phyloP scores from a whole-genome alignment of 1,284 basidiomycete species.

The Ustilago trichophora region DNA sequence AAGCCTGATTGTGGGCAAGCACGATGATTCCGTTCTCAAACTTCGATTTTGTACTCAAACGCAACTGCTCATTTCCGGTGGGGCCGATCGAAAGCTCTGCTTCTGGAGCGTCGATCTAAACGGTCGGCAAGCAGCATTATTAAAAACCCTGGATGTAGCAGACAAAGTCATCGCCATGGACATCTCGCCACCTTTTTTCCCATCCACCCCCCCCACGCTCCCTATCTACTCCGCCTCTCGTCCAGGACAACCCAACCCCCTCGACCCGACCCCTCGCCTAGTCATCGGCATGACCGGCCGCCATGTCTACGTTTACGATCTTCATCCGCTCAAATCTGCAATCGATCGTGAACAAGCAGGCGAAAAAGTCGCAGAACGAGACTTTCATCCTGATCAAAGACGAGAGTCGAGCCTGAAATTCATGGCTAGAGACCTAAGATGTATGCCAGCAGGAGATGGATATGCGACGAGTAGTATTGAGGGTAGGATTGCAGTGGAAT shows the following conservation, averaged over 20 bases:
- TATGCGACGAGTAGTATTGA: conserved; percentile 94
- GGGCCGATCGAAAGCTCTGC: conserved; percentile 50
- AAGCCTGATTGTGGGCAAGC: conserved; percentile 58
- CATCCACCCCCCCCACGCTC: not conserved
- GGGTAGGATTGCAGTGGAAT: conserved; percentile 95
- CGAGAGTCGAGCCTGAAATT: conserved; percentile 94
- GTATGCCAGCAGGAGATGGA: conserved; percentile 91
- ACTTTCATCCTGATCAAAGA: conserved; percentile 70
- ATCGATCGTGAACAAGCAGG: conserved; percentile 29
- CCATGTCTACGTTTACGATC: conserved; percentile 54
- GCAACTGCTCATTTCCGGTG: conserved; percentile 42
- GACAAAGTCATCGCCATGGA: conserved; percentile 64
- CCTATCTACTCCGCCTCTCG: conserved; percentile 8
- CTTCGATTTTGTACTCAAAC: conserved; percentile 49
- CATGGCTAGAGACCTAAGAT: conserved; percentile 87
- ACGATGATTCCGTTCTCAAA: conserved; percentile 47
- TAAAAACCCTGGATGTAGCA: conserved; percentile 46
- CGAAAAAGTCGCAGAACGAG: conserved; percentile 19
- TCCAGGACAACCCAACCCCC: not conserved
- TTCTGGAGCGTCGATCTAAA: conserved; percentile 49
- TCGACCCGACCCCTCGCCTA: conserved; percentile 45
- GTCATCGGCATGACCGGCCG: conserved; percentile 60
- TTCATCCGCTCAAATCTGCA: conserved; percentile 31
- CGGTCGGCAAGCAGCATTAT: no score
- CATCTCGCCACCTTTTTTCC: conserved; percentile 36